Evolutionary conservation across 2,329 filamentous ascomycete species (phyloP).

Genomic region (Ophiostoma angusticollis): DNA sequence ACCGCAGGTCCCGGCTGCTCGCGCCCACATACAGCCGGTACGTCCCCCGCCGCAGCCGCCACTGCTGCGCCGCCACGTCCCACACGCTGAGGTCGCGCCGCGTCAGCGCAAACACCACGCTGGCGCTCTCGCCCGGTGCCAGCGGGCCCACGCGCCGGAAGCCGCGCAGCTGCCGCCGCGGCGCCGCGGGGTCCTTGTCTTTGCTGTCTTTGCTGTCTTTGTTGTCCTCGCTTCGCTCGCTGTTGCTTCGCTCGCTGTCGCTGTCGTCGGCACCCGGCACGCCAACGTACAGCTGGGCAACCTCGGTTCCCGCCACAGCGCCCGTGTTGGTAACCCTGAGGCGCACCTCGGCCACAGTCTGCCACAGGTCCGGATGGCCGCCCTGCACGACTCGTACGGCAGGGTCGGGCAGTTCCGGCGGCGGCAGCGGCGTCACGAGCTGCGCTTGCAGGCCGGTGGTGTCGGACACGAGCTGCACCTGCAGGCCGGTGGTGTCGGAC

Average conservation of each 20-base stretch:
- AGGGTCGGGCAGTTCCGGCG: slow-evolving; percentile 3
- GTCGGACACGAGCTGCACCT: too few relatives aligned
- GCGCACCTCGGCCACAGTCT: slow-evolving; percentile 25
- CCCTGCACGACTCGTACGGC: slow-evolving; percentile 9
- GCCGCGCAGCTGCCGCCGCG: slow-evolving; percentile 42
- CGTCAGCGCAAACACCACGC: slow-evolving; percentile 39
- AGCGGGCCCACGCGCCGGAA: slow-evolving; percentile 46
- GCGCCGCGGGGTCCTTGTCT: slow-evolving; percentile 1
- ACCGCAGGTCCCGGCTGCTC: slow-evolving; percentile 28
- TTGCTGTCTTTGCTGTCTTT: too few relatives aligned
- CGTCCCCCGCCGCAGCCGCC: slow-evolving; percentile 34
- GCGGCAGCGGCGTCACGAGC: slow-evolving; percentile 44
- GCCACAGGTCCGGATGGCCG: slow-evolving; percentile 24
- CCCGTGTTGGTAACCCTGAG: slow-evolving; percentile 30
- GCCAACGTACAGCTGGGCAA: slow-evolving; percentile 17
- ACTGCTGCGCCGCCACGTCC: slow-evolving; percentile 48
- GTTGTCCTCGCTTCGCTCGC: too few relatives aligned
- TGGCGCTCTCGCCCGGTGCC: slow-evolving; percentile 27
- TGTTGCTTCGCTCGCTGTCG: not conserved
- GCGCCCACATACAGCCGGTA: slow-evolving; percentile 30
- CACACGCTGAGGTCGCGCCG: slow-evolving; percentile 54
- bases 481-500: too few relatives aligned
- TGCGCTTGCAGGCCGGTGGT: too few relatives aligned
- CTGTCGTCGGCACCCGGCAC: slow-evolving; percentile 11
- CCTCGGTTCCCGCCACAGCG: slow-evolving; percentile 14